Percentiles rank a stretch among this genome's conserved stretches.
These are phyloP conservation scores for Tricholoma sp. DNA, from an alignment of 768 basidiomycete genomes.

Conservation along the genomic window DNA sequence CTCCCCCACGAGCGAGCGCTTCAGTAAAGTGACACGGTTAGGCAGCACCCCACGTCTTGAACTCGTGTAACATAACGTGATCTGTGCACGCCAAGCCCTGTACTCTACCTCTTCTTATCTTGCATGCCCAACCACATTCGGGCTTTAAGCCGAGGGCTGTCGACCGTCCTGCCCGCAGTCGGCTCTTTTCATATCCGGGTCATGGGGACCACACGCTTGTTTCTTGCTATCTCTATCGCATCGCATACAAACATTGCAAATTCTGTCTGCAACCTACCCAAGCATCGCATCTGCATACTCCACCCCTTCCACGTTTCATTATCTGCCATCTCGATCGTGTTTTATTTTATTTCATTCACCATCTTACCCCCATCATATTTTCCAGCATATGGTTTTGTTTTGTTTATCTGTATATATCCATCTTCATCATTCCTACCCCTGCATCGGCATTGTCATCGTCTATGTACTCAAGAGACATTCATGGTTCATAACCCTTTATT, in stretches of 20 bases:
- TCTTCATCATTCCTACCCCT: not conserved
- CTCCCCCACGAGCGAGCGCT: constrained; percentile 53
- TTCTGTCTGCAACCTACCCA: not conserved
- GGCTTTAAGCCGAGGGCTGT: not conserved
- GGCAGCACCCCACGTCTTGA: constrained; percentile 23
- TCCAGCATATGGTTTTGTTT: constrained; percentile 1
- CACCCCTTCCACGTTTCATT: not conserved
- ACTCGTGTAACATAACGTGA: constrained; percentile 15
- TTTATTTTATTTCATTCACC: not conserved
- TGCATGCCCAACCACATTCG: not conserved
- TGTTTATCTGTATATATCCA: not conserved
- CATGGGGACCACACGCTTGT: not conserved
- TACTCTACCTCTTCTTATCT: not conserved
- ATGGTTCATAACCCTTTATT: not conserved
- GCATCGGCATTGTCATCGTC: constrained; percentile 1
- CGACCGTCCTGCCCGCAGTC: not conserved
- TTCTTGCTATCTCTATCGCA: constrained; percentile 1
- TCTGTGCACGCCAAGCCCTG: not conserved
- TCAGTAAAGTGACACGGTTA: constrained; percentile 37
- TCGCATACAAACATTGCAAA: constrained; percentile 2
- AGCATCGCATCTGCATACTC: not conserved
- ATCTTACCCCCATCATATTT: not conserved
- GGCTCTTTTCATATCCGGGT: not conserved
- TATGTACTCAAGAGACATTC: not conserved
- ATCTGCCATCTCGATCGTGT: not conserved